phyloP scores from a whole-genome alignment of 306 rosid species.

The Corylus heterophylla region DNA sequence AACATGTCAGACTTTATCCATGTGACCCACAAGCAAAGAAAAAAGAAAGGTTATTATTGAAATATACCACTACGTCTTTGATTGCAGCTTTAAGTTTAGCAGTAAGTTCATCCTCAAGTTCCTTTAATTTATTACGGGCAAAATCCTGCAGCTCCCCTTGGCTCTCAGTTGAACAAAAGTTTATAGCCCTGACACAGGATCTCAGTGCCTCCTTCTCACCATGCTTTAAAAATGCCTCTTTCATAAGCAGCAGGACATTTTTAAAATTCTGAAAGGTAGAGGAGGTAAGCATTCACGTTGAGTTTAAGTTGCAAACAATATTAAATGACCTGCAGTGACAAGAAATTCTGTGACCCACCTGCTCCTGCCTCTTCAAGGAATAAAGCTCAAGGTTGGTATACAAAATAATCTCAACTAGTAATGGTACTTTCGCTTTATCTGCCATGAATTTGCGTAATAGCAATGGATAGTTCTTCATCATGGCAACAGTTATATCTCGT shows the following conservation, averaged over 20 bases:
- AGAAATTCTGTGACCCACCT: conserved; percentile 46
- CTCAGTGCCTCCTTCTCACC: conserved; percentile 89
- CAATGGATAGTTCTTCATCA: conserved; percentile 81
- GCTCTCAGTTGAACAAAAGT: conserved; percentile 73
- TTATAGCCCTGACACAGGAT: conserved; percentile 77
- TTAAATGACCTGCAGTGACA: conserved; percentile 26
- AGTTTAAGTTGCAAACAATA: conserved; percentile 22
- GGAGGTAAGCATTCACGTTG: conserved; percentile 21
- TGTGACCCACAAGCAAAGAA: conserved; percentile 27
- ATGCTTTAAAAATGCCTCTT: conserved; percentile 87
- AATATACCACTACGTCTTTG: conserved; percentile 77
- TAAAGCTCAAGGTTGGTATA: conserved; percentile 84
- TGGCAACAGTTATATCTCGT: conserved; percentile 78
- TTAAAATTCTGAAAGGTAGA: conserved; percentile 69
- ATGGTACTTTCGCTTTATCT: conserved; percentile 79
- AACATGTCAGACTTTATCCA: conserved; percentile 30
- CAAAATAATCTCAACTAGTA: conserved; percentile 72
- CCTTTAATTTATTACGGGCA: conserved; percentile 74
- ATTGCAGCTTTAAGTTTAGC: conserved; percentile 75
- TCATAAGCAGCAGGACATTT: conserved; percentile 76
- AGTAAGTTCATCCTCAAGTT: conserved; percentile 76
- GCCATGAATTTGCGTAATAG: conserved; percentile 90
- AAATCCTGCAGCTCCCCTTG: conserved; percentile 92
- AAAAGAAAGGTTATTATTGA: conserved; percentile 19
- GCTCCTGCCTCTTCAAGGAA: conserved; percentile 88